Conservation (phyloP, 768 basidiomycete genomes). For the Psilocybe tampanensis region DNA sequence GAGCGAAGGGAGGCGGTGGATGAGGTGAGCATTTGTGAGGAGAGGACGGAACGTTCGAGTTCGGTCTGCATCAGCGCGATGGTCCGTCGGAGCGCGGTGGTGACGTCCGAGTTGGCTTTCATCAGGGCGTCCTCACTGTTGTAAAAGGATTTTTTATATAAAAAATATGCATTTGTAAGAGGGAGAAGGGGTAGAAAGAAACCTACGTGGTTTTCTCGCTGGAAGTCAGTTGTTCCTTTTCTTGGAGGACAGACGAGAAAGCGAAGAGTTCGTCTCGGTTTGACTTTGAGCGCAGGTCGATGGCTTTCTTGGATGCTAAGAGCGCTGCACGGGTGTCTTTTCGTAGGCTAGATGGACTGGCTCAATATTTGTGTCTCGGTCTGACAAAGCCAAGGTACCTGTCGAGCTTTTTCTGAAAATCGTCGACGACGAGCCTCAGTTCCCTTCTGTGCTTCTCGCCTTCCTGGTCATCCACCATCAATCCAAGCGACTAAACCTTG, state of each 20-base stretch:
- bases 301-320: constrained; percentile 71
- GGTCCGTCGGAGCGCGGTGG: constrained; percentile 84
- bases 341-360: constrained; percentile 46
- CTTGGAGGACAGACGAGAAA: constrained; percentile 44
- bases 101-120: constrained; percentile 88
- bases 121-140: constrained; percentile 82
- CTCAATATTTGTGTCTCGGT: not conserved
- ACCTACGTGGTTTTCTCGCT: constrained; percentile 69
- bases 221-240: constrained; percentile 52
- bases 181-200: constrained; percentile 15
- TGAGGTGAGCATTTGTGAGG: constrained; percentile 81
- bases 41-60: constrained; percentile 85
- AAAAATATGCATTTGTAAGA: not conserved
- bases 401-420: constrained; percentile 46
- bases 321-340: constrained; percentile 69
- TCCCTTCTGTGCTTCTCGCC: constrained; percentile 53
- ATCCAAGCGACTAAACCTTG: constrained; percentile 57
- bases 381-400: constrained; percentile 39
- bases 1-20: constrained; percentile 79
- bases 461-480: constrained; percentile 73
- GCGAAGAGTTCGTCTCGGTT: constrained; percentile 71
- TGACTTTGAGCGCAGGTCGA: constrained; percentile 61
- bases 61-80: constrained; percentile 88
- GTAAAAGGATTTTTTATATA: not conserved
- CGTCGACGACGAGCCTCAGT: constrained; percentile 51